Evolutionary conservation across 805 yeast species (phyloP), one percentile per base, ranked within the genome.

Genomic region (Lipomyces sp.): DNA sequence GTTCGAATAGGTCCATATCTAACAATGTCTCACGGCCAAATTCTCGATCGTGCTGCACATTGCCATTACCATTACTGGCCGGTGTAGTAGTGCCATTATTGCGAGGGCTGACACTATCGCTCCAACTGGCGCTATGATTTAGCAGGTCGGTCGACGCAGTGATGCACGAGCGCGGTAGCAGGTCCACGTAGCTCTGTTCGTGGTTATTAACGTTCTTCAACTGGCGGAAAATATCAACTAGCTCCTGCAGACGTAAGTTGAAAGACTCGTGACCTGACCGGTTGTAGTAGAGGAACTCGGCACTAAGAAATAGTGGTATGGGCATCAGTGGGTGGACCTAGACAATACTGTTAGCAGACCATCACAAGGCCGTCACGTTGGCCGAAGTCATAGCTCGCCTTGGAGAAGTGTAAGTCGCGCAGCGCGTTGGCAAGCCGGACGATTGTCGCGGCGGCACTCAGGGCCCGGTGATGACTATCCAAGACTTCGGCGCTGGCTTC

Each of bases 1-100:
- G 79, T 65, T 78, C 80, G 69, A 78, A 75, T 54, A 75, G 70
- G 60, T 78, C 80, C 60, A 78, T 65, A 45, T 74, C 73, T 32
- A 75, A 70, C 59, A 68, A 65, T 3, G 72, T 67, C 65, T 18
- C 39, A 18, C 29, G 42, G 51, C 57, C 24, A 42, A 35, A 4
- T 56, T 37, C 51, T 24, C 30, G 29, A 35, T 30, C 51, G 51
- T 30, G 54, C 45, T 32, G 62, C 32, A 18, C 24, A 39, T 18
- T 42, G 24, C 24, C 24, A 37, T 13, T 11, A 10, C 53, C 39
- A 4, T 61, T 42, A 35, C 53, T 18, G 30, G 70, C 54, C 8
- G 69, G 69, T 34, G 54, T 34, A 51, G 34, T 8, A 24, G 6
- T 24, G 54, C 34, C 18, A 34, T 29, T 32, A 51, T 24, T 51